Evolutionary conservation across 164 flowering plant genomes (phyloP), one percentile per base, ranked within the genome.

Genomic region (Akebia trifoliata): DNA sequence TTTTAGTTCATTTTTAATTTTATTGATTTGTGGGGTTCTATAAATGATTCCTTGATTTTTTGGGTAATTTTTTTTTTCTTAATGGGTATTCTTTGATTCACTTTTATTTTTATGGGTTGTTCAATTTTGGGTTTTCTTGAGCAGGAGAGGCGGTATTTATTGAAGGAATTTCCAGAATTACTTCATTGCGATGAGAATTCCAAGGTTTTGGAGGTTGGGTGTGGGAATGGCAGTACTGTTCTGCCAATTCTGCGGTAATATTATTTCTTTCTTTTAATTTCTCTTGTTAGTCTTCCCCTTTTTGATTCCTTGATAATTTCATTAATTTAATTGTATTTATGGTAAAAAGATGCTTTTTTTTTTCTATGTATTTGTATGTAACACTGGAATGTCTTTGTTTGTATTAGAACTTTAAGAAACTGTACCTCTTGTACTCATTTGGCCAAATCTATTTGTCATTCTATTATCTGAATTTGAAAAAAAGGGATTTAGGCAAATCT

Each of bases 181-280:
- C 72, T 75, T 44, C 65, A 80, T 36, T 74, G 82, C 61, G 53
- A 53, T 35, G 83, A 69, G 1, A 12, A 57, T 55, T 73, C 78
- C 10, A 81, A 74, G 71, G 75, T 88, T 59, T 79, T 92, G 78
- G 98, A 92, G 69, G 83, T 92, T 57, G 98, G 98, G n/a, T 85
- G 95, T 74, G 96, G 96, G 26, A 92, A 82, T 81, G 96, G 95
- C n/a, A 92, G 98, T 50, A 81, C 96, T 17, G 85, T 67, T 49
- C 79, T 92, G 62, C 87, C 96, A 20, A 83, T 92, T 49, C 60
- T 92, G 56, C 82, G 93, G 95, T 85, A 75, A 61, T 31, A 10
- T 17, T 28, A 15, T 2, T 29, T 6, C 38, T 46, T 37, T 2
- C 29, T 57, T 49, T 14, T 28, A 14, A 3, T 28, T n/a, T 29